A percentile compares a stretch with the other conserved stretches of the same genome.
Conservation (phyloP, 176 grass and related monocot genomes). For the Raddia guianensis region DNA sequence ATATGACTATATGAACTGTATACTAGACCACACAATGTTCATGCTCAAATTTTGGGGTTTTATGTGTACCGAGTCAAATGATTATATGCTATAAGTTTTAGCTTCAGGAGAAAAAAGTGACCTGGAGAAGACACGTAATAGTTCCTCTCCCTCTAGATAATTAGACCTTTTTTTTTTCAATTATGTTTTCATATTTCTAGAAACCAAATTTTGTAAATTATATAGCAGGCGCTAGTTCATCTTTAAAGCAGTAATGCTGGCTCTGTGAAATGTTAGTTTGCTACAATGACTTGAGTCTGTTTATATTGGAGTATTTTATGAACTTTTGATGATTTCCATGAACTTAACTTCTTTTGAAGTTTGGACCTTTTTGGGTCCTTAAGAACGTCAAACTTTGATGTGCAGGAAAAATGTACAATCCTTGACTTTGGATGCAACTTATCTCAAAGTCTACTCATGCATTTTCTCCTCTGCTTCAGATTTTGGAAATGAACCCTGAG, state of each 20-base stretch:
- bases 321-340: background rate
- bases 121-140: background rate
- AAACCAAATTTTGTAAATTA: background rate
- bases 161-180: background rate
- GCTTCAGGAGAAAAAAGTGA: background rate
- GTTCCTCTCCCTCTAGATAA: constrained; percentile 10
- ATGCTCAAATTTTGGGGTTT: background rate
- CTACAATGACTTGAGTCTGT: background rate
- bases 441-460: background rate
- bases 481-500: constrained; percentile 95
- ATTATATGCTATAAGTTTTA: background rate
- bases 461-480: constrained; percentile 48
- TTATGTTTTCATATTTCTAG: background rate
- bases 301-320: background rate
- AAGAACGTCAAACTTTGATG: background rate
- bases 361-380: background rate
- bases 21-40: too few species aligned
- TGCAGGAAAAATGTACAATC: background rate
- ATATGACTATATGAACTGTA: background rate
- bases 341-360: background rate
- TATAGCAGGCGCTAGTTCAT: background rate
- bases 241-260: background rate
- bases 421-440: constrained; percentile 1
- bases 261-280: background rate
- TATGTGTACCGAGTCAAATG: background rate